phyloP scores from a whole-genome alignment of 352 stramenopile species.

The Elongisporangium prolatum region DNA sequence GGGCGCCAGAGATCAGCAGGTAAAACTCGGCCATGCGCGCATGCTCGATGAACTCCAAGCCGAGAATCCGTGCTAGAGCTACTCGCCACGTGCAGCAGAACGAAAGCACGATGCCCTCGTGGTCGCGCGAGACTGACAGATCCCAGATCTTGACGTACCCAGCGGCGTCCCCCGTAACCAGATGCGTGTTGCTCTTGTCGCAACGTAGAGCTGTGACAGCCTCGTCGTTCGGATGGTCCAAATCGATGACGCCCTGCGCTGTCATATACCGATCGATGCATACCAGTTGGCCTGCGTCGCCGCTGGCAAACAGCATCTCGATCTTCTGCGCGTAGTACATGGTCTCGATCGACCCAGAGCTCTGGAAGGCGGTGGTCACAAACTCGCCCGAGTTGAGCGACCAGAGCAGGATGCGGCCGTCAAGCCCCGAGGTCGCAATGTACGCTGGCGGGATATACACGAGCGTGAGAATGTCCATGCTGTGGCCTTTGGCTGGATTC shows the following conservation, averaged over 20 bases:
- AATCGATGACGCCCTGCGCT: conserved; percentile 36
- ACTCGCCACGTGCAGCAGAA: conserved; percentile 53
- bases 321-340: conserved; percentile 71
- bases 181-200: conserved; percentile 55
- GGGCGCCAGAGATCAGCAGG: conserved; percentile 51
- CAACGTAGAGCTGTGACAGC: conserved; percentile 44
- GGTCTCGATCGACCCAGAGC: conserved; percentile 51
- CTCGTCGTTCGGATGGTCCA: conserved; percentile 32
- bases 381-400: conserved; percentile 76
- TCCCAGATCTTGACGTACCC: conserved; percentile 69
- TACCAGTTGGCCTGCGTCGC: conserved; percentile 53
- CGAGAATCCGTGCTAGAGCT: conserved; percentile 29
- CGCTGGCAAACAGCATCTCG: conserved; percentile 63
- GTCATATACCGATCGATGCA: conserved; percentile 68
- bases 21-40: conserved; percentile 50
- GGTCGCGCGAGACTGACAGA: conserved; percentile 37
- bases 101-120: conserved; percentile 57
- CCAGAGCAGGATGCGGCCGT: conserved; percentile 74
- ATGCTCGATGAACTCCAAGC: conserved; percentile 64
- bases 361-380: conserved; percentile 57
- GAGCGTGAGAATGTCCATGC: conserved; percentile 63
- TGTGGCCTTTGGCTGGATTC: conserved; percentile 36
- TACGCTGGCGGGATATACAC: conserved; percentile 70
- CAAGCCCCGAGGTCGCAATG: conserved; percentile 59
- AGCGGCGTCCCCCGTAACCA: conserved; percentile 51